Evolutionary conservation across 768 basidiomycete species (phyloP), one percentile per base, ranked within the genome.

Genomic region (Sporobolomyces roseus): DNA sequence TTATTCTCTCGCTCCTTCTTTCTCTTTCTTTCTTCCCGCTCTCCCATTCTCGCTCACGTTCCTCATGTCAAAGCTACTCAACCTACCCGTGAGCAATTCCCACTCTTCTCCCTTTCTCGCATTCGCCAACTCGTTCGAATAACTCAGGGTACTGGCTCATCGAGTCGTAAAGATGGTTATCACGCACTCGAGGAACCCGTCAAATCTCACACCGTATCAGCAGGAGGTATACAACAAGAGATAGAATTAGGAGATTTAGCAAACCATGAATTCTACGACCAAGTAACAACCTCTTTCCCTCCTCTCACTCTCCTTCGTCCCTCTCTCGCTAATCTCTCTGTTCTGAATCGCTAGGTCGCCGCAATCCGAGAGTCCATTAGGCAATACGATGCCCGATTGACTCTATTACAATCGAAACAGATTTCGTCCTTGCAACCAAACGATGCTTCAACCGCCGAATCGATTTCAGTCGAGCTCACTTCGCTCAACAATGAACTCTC

Each of bases 211-310:
- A 61, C 60, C 2, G 66, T 67, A 7, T 67, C 66, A 1, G 67
- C 61, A 0, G 62, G 67, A 0, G 67, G 67, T 3, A 68, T 68
- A 48, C 43, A 49, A 5, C 41, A n/a, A 14, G 25, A 10, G 19
- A 53, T 68, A 41, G 67, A 68, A 50, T 25, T 68, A 17, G 67
- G 67, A 17, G 67, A 68, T 41, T 29, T 68, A 1, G 61, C 27
- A 1, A 55, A 51, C 55, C 54, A 59, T 23, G 30, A 3, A 17
- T 68, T 35, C 41, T 63, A 29, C 53, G 43, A 68, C 49, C 32
- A n/a, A n/a, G n/a, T n/a, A n/a, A n/a, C n/a, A n/a, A n/a, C n/a
- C n/a, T n/a, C n/a, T n/a, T n/a, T n/a, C n/a, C n/a, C n/a, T n/a
- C n/a, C n/a, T n/a, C n/a, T n/a, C n/a, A n/a, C n/a, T n/a, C n/a